These are phyloP conservation scores for Biscogniauxia marginata DNA, from an alignment of 2,329 filamentous ascomycete species.

Conservation along the genomic window DNA sequence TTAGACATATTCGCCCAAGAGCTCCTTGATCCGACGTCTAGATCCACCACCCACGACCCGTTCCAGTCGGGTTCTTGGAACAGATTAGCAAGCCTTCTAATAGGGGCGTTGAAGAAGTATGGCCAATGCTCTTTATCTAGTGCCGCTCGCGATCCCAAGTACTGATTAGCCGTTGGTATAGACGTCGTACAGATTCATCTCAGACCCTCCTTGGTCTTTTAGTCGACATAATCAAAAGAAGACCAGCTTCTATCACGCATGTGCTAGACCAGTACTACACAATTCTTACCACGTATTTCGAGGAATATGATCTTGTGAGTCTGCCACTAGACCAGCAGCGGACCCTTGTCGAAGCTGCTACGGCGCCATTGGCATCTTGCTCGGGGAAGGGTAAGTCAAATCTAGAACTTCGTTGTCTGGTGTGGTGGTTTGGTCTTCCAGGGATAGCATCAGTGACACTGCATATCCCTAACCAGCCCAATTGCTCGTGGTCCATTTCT, in stretches of 20 bases:
- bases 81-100: slow-evolving; percentile 26
- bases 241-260: slow-evolving; percentile 30
- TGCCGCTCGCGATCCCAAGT: neutral
- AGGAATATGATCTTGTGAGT: slow-evolving; percentile 19
- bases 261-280: slow-evolving; percentile 39
- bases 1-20: slow-evolving; percentile 47
- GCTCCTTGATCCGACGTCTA: slow-evolving; percentile 23
- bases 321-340: slow-evolving; percentile 14
- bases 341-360: slow-evolving; percentile 22
- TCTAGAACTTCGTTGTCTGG: neutral
- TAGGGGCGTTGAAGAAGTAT: slow-evolving; percentile 30
- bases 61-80: slow-evolving; percentile 22
- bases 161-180: slow-evolving; percentile 15
- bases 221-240: slow-evolving; percentile 30
- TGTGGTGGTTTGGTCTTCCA: neutral
- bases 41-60: neutral
- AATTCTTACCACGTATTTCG: slow-evolving; percentile 38
- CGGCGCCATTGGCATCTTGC: slow-evolving; percentile 22
- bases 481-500: neutral
- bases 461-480: neutral
- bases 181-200: slow-evolving; percentile 22
- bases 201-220: slow-evolving; percentile 38
- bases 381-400: slow-evolving; percentile 22
- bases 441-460: neutral
- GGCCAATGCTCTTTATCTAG: neutral